phyloP scores from a whole-genome alignment of 169 alveolate genomes.

The Eimeria necatrix region DNA sequence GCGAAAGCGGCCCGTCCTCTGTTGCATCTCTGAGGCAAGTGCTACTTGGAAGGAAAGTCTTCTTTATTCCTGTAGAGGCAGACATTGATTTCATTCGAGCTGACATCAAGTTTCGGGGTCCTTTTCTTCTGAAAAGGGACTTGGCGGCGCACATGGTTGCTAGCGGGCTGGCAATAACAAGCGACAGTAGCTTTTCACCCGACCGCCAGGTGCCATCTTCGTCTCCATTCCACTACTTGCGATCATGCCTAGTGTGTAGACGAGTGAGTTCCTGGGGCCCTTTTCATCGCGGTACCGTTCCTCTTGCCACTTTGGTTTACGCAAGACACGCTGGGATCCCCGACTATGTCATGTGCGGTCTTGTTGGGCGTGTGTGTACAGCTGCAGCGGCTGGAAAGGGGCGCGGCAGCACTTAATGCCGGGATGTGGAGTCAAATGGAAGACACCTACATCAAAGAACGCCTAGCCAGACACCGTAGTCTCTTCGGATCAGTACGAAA shows the following conservation, averaged over 20 bases:
- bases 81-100: conserved; percentile 11
- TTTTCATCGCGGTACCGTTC: background rate
- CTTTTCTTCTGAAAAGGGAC: background rate
- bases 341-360: background rate
- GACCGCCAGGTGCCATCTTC: conserved; percentile 2
- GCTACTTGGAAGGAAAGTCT: conserved; percentile 21
- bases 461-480: background rate
- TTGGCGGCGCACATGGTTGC: background rate
- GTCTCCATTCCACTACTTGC: background rate
- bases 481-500: background rate
- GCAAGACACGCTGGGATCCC: background rate
- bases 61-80: conserved; percentile 48
- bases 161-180: conserved; percentile 40
- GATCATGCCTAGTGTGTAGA: background rate
- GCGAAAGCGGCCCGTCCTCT: background rate
- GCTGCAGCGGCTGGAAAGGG: conserved; percentile 49
- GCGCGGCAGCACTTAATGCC: background rate
- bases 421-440: conserved; percentile 10
- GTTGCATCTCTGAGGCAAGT: background rate
- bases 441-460: background rate
- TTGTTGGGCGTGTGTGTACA: conserved; percentile 8
- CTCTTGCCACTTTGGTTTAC: background rate
- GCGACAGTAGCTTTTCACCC: background rate
- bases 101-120: background rate
- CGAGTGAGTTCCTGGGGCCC: background rate